Conservation (phyloP, 2,329 filamentous ascomycete genomes). For the Incumbomyces lentus region DNA sequence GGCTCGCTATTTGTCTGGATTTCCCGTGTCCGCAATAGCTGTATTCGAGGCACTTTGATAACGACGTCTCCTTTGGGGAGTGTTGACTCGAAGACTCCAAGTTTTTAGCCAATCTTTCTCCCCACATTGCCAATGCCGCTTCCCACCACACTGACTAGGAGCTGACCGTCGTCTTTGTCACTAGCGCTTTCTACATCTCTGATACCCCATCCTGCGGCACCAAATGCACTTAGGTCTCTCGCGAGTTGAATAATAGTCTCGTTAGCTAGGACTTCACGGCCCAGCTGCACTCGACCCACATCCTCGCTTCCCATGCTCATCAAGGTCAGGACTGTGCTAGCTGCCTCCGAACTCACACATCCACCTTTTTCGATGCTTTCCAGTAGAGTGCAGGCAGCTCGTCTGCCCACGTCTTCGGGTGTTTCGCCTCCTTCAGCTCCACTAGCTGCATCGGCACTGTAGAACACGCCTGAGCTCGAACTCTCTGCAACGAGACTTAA, state of each 20-base stretch:
- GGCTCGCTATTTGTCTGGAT: no score
- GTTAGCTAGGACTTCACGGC: constrained; percentile 68
- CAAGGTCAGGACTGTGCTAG: constrained; percentile 65
- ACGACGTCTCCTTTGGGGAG: no score
- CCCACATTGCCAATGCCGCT: constrained; percentile 90
- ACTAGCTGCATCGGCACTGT: constrained; percentile 70
- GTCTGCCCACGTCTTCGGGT: constrained; percentile 81
- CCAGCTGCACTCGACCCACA: constrained; percentile 74
- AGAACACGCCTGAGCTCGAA: constrained; percentile 66
- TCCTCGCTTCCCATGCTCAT: constrained; percentile 99
- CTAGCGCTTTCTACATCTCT: constrained; percentile 57
- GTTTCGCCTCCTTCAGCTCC: constrained; percentile 70
- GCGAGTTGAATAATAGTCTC: constrained; percentile 72
- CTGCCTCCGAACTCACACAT: constrained; percentile 63
- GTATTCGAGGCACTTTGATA: no score
- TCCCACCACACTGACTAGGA: constrained; percentile 85
- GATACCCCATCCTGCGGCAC: constrained; percentile 81
- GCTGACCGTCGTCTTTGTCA: constrained; percentile 50
- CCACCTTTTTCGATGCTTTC: constrained; percentile 75
- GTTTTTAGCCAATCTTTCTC: constrained; percentile 64
- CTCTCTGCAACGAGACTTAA: constrained; percentile 84
- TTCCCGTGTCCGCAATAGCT: no score
- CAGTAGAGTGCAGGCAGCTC: constrained; percentile 79
- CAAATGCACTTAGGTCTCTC: constrained; percentile 78
- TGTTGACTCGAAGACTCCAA: no score